Evolutionary conservation across 345 rosid species (phyloP).

Genomic region (Leavenworthia alabamica): DNA sequence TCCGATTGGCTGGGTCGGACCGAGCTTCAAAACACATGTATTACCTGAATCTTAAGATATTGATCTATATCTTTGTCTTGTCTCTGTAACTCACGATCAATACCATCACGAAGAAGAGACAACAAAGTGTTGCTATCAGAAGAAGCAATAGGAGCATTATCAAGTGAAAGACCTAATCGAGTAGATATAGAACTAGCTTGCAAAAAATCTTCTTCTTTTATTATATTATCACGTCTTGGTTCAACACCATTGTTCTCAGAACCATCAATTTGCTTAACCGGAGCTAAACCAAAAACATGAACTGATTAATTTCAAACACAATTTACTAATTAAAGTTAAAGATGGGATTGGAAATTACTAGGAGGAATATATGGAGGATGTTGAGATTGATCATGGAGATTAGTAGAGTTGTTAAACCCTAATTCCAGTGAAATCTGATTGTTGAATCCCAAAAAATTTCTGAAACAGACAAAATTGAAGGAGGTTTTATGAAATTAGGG

Average conservation of each 20-base stretch:
- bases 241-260: constrained; percentile 53
- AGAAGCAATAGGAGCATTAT: constrained; percentile 51
- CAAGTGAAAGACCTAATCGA: constrained; percentile 76
- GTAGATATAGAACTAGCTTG: constrained; percentile 68
- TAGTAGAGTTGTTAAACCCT: constrained; percentile 31
- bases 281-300: constrained; percentile 75
- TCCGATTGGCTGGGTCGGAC: no score
- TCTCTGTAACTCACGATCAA: constrained; percentile 55
- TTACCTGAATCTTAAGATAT: constrained; percentile 72
- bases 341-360: constrained; percentile 47
- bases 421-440: constrained; percentile 47
- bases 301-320: constrained; percentile 46
- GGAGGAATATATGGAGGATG: constrained; percentile 87
- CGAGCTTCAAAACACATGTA: no score
- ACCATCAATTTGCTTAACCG: constrained; percentile 49
- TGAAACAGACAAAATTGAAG: constrained; percentile 17
- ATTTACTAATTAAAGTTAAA: neutral
- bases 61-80: constrained; percentile 71
- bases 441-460: constrained; percentile 43
- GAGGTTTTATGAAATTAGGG: constrained; percentile 12
- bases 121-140: constrained; percentile 57
- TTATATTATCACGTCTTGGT: constrained; percentile 41
- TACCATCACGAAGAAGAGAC: constrained; percentile 51
- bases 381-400: constrained; percentile 61
- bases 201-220: constrained; percentile 65